Base-by-base conservation (phyloP, 805 yeast species). In the Saturnispora saitoi region DNA sequence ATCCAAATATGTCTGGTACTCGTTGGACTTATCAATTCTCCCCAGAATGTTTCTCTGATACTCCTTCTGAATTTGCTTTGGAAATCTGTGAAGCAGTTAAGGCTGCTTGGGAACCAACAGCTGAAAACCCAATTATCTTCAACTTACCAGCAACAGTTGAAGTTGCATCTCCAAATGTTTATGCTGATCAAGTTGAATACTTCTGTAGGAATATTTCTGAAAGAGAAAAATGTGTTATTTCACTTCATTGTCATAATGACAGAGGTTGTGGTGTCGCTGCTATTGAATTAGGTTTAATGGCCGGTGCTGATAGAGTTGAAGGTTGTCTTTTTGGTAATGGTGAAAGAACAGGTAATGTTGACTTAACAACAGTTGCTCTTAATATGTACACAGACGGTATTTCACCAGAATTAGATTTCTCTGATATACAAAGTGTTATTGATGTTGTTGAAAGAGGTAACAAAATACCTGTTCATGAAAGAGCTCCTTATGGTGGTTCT, bases 191-290 rank as follows among this genome's bases (percentile, higher is more conserved):
- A 68, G 77, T 83, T 55, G 91, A 83, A 65, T 83, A 81, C 59
- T 83, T 83, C 65, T 74, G 80, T 54, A 78, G 72, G 45, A 74
- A 82, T 59, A 83, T 83, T 48, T 62, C 78, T 45, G 86, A 83
- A 60, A 76, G 90, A 64, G 88, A 83, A 60, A 82, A 80, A 58
- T 77, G 82, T 38, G 69, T 80, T 52, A 77, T 83, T 50, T 82
- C 89, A 20, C 74, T 83, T 14, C 91, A 83, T 60, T 77, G 85
- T 53, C 91, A 83, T 66, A 83, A 83, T 59, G 91, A 83, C 63
- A 75, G 91, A 66, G 91, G 91, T 19, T 82, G 87, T 63, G 89
- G 87, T 61, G 89, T 83, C 48, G 91, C 91, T 41, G 91, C 91
- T 24, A 73, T 87, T 42, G 91, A 83, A 64, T 70, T 83, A 52